Base-by-base conservation (phyloP, 2,329 filamentous ascomycete genomes). In the Aspergillus sp. region DNA sequence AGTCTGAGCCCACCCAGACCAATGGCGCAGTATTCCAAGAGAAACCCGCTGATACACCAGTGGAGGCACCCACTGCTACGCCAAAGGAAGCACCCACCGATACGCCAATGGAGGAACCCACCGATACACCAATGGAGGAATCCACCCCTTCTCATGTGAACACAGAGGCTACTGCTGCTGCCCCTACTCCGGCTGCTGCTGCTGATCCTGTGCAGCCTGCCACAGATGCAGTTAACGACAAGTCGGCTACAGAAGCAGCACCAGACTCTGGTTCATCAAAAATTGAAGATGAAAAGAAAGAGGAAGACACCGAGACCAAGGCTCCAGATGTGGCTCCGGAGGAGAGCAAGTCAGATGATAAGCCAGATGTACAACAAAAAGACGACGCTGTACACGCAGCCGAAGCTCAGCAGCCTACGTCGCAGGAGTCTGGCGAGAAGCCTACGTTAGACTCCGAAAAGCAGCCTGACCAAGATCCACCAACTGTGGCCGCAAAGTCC, bases 361-460 rank as follows among this genome's bases (percentile, higher is more conserved):
- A 60, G 17, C 42, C 32, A 23, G 39, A 49, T 15, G 48, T 47
- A 38, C 52, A 51, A 23, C 51, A 41, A 23, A 13, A 58, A 17
- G 55, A 64, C 41, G 57, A 60, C 51, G 36, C 60, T n/a, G 49
- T 27, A 32, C 15, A 25, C 23, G 13, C 50, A 36, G 47, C 54
- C 36, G 23, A 47, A 55, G 47, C 19, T 21, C 25, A 47, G 25
- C 41, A 57, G n/a, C 17, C 49, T 21, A 19, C 47, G 5, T 41
- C 47, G 23, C 50, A 56, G 30, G 30, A 8, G 15, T 38, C 57
- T 44, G 49, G 13, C 17, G 48, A 59, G 48, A 30, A 36, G 15
- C 7, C 42, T 19, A 49, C 53, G 41, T 39, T 47, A 48, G 57
- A 64, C 47, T 57, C 63, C 53, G 41, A 41, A 21, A 48, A 59